Evolutionary conservation across 495 filamentous ascomycete genomes (phyloP).

Genomic region (Amorphotheca resinae): DNA sequence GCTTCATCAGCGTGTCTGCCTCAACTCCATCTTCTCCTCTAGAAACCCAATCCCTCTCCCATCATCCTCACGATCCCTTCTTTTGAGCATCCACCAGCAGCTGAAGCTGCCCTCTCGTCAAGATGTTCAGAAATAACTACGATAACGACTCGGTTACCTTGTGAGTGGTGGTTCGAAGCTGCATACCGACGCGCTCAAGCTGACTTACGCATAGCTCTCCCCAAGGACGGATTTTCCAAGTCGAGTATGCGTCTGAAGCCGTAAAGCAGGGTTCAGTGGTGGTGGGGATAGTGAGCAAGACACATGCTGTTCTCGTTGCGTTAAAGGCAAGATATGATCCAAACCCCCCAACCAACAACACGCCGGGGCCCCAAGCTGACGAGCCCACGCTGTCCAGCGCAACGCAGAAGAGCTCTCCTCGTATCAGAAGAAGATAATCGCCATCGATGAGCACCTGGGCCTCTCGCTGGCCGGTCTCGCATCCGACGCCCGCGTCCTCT

Average conservation of each 20-base stretch:
- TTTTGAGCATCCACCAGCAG: constrained; percentile 5
- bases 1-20: constrained; percentile 22
- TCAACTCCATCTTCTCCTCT: constrained; percentile 1
- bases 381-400: constrained; percentile 40
- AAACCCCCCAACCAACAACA: constrained; percentile 1
- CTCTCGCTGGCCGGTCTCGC: constrained; percentile 94
- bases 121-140: constrained; percentile 99
- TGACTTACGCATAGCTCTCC: constrained; percentile 57
- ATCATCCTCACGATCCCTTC: too few relatives aligned
- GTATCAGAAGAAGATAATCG: constrained; percentile 98
- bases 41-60: constrained; percentile 5
- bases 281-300: constrained; percentile 93
- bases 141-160: constrained; percentile 99
- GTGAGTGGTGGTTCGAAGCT: constrained; percentile 44
- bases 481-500: constrained; percentile 95
- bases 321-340: constrained; percentile 55
- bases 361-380: neutral
- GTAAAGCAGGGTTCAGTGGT: constrained; percentile 99
- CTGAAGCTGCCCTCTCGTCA: constrained; percentile 22
- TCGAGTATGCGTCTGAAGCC: constrained; percentile 97
- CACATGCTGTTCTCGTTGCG: constrained; percentile 89
- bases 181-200: constrained; percentile 3
- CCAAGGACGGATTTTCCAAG: constrained; percentile 98
- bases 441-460: constrained; percentile 89
- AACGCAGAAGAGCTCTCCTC: constrained; percentile 99